These are phyloP conservation scores for Drechslera avenae DNA, from an alignment of 2,329 filamentous ascomycete species.

Conservation along the genomic window DNA sequence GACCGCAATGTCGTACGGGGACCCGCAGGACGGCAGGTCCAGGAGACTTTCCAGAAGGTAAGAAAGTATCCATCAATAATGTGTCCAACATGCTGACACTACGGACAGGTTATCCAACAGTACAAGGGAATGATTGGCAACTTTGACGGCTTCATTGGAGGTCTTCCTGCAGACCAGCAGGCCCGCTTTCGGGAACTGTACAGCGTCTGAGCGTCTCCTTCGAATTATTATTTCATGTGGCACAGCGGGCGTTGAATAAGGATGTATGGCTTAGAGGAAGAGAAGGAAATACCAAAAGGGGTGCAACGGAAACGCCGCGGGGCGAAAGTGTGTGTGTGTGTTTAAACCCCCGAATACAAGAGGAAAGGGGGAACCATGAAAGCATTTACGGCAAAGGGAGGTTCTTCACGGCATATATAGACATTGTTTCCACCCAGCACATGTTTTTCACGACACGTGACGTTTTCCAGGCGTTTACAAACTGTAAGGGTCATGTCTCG, in stretches of 20 bases:
- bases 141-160: conserved; percentile 58
- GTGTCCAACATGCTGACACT: conserved; percentile 20
- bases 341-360: conserved; percentile 6
- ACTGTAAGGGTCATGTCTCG: too few species aligned
- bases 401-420: conserved; percentile 41
- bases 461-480: conserved; percentile 42
- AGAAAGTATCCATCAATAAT: conserved; percentile 33
- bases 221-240: conserved; percentile 25
- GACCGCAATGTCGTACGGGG: conserved; percentile 60
- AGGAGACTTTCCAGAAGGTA: conserved; percentile 69
- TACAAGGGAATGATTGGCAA: conserved; percentile 62
- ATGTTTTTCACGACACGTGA: conserved; percentile 9
- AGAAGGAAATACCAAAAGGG: conserved; percentile 31
- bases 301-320: not conserved
- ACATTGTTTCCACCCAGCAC: conserved; percentile 25
- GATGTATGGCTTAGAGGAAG: conserved; percentile 27
- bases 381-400: conserved; percentile 30
- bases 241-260: conserved; percentile 35
- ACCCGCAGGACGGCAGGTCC: conserved; percentile 68
- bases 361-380: conserved; percentile 16
- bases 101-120: conserved; percentile 53
- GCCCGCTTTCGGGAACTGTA: conserved; percentile 53
- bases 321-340: not conserved
- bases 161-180: conserved; percentile 52
- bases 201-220: conserved; percentile 30